Evolutionary conservation across 2,329 filamentous ascomycete species (phyloP).

Genomic region (Rutstroemia sp.): DNA sequence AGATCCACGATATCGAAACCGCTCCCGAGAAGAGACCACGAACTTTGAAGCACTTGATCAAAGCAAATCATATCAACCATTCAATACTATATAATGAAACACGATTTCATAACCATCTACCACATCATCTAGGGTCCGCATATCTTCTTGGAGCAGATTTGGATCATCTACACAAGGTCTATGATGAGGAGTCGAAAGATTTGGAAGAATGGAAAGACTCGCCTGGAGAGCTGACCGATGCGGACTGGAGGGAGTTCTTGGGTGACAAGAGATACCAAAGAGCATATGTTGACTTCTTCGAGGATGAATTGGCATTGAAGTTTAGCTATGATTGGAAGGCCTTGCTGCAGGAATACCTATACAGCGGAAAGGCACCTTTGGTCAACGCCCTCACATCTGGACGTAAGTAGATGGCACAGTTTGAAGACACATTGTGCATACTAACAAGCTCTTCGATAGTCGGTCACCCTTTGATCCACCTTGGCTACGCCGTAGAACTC

Average conservation of each 20-base stretch:
- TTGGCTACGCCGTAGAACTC: conserved; percentile 90
- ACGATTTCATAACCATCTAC: conserved; percentile 73
- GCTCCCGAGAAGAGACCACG: conserved; percentile 70
- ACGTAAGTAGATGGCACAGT: conserved; percentile 47
- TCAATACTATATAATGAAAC: conserved; percentile 72
- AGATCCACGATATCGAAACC: conserved; percentile 74
- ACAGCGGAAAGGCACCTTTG: conserved; percentile 65
- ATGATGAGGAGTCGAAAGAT: conserved; percentile 64
- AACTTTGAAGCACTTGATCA: conserved; percentile 82
- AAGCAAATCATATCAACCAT: conserved; percentile 86
- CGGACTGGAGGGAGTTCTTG: conserved; percentile 82
- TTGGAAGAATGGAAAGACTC: conserved; percentile 79
- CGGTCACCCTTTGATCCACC: conserved; percentile 85
- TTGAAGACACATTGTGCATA: conserved; percentile 4
- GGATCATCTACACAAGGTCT: conserved; percentile 69
- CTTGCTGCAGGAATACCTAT: conserved; percentile 69
- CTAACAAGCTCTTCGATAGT: conserved; percentile 41
- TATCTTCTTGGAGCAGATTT: conserved; percentile 75
- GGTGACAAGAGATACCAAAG: conserved; percentile 77
- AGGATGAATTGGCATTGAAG: conserved; percentile 71
- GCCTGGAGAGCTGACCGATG: conserved; percentile 71
- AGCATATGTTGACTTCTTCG: conserved; percentile 90
- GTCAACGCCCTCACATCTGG: conserved; percentile 74
- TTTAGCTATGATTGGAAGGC: conserved; percentile 76
- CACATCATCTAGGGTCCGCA: conserved; percentile 75